A percentile compares a stretch with the other conserved stretches of the same genome.
These are phyloP conservation scores for Cardamine occulta DNA, from an alignment of 345 rosid genomes.

Conservation along the genomic window DNA sequence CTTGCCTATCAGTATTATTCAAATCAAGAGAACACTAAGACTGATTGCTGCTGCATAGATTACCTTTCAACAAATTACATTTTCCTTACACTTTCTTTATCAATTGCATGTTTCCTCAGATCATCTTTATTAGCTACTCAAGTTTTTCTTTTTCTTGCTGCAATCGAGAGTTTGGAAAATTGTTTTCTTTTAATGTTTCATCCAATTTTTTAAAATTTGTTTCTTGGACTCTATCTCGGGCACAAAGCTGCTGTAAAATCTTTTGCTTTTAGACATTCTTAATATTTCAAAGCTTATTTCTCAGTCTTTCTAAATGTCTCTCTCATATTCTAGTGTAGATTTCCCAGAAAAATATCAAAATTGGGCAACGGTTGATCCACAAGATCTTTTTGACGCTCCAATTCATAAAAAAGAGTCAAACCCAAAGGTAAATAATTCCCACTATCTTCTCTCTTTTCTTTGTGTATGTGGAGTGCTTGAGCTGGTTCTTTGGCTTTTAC, in stretches of 20 bases:
- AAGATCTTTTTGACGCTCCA: constrained; percentile 84
- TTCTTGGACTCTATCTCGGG: background rate
- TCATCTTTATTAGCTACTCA: too few species aligned
- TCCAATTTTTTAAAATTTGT: background rate
- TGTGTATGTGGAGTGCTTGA: constrained; percentile 9
- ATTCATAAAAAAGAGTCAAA: constrained; percentile 67
- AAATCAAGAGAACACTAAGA: background rate
- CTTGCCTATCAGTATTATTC: constrained; percentile 1
- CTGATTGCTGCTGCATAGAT: background rate
- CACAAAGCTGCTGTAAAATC: background rate
- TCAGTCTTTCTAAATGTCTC: constrained; percentile 19
- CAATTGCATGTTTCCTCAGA: too few species aligned
- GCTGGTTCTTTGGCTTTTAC: background rate
- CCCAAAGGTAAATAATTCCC: constrained; percentile 65
- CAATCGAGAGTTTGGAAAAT: too few species aligned
- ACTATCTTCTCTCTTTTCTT: constrained; percentile 6
- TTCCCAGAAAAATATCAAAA: constrained; percentile 83
- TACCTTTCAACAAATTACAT: too few species aligned
- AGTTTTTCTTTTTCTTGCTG: too few species aligned
- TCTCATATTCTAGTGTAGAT: constrained; percentile 77
- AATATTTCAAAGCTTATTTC: constrained; percentile 7
- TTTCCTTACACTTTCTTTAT: too few species aligned
- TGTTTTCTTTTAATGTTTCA: background rate
- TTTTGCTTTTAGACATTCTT: constrained; percentile 1
- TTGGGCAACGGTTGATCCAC: constrained; percentile 69